A percentile compares a stretch with the other conserved stretches of the same genome.
Evolutionary conservation across 2,329 filamentous ascomycete species (phyloP).

Genomic region (Aspergillus piperis): DNA sequence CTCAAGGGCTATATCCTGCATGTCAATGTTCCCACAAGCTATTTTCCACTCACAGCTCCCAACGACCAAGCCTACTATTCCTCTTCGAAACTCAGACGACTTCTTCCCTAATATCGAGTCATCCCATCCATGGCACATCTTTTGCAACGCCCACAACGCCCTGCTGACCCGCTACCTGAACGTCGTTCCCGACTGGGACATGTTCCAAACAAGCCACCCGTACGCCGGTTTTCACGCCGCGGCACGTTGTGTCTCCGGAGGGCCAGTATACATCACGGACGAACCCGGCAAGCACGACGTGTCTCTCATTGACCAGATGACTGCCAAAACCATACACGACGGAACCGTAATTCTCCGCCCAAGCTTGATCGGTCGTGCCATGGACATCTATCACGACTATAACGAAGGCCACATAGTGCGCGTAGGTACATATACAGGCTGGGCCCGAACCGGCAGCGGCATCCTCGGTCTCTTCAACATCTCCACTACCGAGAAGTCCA

Average conservation of each 20-base stretch:
- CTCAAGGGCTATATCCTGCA: constrained; percentile 82
- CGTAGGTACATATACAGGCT: constrained; percentile 75
- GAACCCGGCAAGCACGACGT: constrained; percentile 78
- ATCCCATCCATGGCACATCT: constrained; percentile 93
- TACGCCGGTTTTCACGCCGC: constrained; percentile 87
- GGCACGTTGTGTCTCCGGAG: constrained; percentile 83
- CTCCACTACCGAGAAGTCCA: constrained; percentile 60
- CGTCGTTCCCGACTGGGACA: constrained; percentile 80
- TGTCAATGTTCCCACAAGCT: constrained; percentile 85
- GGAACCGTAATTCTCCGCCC: constrained; percentile 81
- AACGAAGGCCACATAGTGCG: constrained; percentile 73
- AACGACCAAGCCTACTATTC: constrained; percentile 69
- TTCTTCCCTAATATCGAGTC: constrained; percentile 82
- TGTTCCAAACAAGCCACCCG: constrained; percentile 68
- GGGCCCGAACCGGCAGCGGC: constrained; percentile 66
- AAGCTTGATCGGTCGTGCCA: constrained; percentile 69
- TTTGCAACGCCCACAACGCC: constrained; percentile 87
- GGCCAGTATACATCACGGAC: constrained; percentile 94
- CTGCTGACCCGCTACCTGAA: constrained; percentile 83
- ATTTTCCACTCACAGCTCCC: constrained; percentile 83
- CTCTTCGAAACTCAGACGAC: constrained; percentile 82
- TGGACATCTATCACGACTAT: constrained; percentile 74
- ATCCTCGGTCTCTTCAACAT: constrained; percentile 88
- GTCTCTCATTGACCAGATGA: constrained; percentile 76
- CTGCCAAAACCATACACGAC: constrained; percentile 68